Base-by-base conservation (phyloP, 441 rosid species). In the Omphalea diandra region DNA sequence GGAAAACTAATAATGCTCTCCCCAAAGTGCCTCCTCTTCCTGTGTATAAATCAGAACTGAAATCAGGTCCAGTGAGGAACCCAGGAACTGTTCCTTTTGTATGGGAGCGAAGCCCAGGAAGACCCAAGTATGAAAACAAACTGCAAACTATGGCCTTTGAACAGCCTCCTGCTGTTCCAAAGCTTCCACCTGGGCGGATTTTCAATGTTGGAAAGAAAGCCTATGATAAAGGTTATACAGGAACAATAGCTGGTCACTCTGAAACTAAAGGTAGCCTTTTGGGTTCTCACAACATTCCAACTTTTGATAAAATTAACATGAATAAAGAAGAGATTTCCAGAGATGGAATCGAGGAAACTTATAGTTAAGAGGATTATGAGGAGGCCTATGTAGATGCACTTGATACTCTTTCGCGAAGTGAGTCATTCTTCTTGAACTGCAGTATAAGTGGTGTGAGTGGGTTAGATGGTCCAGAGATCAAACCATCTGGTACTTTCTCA, bases 61-160 rank as follows among this genome's bases (percentile, higher is more conserved):
- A 85, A 68, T 94, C 98, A 15, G 97, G 97, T 65, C 98, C 98
- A 1, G 67, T 94, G 3, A 85, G 95, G 70, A 83, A 83, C 62
- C 91, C 98, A 4, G 98, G 98, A 74, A 84, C 88, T 7, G 95
- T 94, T 57, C 98, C 97, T 49, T 91, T 94, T 69, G 74, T 86
- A 43, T 94, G 98, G 98, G 98, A 94, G 72, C 83, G 82, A 74
- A 73, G 81, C 44, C 98, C 98, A 0, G 98, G 98, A 68, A 89
- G 82, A 69, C 95, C 97, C 12, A 94, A 89, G 76, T 76, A 76
- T 73, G 89, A 81, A 76, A 75, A 50, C 36, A 83, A 74, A 74
- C 72, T 65, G 54, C 81, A 29, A 36, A 66, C 20, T 33, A 61
- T 11, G 64, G 60, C 70, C 53, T 63, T 32, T 20, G 65, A 71